Base-by-base conservation (phyloP, 148 eudicot genomes). In the Camellia granthamiana region DNA sequence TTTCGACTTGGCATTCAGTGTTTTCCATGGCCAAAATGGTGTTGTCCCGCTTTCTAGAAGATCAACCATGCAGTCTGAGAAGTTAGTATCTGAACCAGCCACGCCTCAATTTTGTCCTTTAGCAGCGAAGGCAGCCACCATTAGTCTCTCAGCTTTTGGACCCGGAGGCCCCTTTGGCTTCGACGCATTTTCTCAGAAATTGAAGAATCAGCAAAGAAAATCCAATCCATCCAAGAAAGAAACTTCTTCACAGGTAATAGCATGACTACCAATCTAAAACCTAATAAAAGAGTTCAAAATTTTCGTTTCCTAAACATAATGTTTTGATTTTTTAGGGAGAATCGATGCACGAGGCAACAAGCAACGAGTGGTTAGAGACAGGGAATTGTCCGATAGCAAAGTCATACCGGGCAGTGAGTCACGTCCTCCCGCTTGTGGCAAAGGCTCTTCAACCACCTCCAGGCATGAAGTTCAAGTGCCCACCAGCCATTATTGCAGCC, bases 361-460 rank as follows among this genome's bases (percentile, higher is more conserved):
- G 88, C 69, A 85, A 84, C 15, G 95, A 91, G 77, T 93, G 95
- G 97, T 72, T 93, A 71, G 77, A 86, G 78, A 83, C 80, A 0
- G 97, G 95, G 15, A 90, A 91, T 81, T 93, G 94, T 38, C 94
- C 97, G 3, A 87, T 93, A 18, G 94, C 97, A 5, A 93, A 91
- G 77, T 90, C 95, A 8, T 91, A 87, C 74, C 84, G 93, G 80
- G 95, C 97, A 1, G 91, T 91, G 8, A 82, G 90, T 23, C 75
- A 66, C 21, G 89, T 91, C 7, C 81, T 93, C 74, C 93, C 97
- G 16, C 87, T 93, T 3, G 91, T 91, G 56, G 93, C 93, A 18
- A 79, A 88, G 68, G 87, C 86, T 70, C 84, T 90, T 62, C 86
- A 84, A 76, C 97, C 91, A 3, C 93, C 93, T 30, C 81, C 94